These are phyloP conservation scores for Chrysopogon serrulatus DNA, from an alignment of 176 grass and related monocot genomes.

Conservation along the genomic window DNA sequence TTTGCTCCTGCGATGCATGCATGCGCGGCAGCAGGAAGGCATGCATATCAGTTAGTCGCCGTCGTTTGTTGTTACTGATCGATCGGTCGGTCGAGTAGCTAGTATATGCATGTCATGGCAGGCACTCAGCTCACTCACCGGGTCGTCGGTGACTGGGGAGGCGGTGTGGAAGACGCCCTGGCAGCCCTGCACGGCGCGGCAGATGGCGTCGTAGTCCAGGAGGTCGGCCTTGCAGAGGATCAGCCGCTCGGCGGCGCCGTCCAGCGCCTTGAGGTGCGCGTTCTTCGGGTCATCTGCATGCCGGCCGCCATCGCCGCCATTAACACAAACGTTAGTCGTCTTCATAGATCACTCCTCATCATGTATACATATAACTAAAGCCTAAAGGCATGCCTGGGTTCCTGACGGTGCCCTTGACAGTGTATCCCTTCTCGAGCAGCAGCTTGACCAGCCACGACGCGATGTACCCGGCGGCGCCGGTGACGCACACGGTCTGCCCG, in stretches of 20 bases:
- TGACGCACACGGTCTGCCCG: slow-evolving; percentile 74
- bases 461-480: slow-evolving; percentile 86
- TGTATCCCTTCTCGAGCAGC: slow-evolving; percentile 82
- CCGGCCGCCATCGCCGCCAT: neutral
- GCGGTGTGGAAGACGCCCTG: slow-evolving; percentile 96
- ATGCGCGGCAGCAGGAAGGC: no score
- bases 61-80: no score
- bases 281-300: slow-evolving; percentile 77
- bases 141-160: slow-evolving; percentile 90
- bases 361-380: neutral
- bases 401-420: slow-evolving; percentile 85
- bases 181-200: slow-evolving; percentile 70
- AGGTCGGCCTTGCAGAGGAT: slow-evolving; percentile 90
- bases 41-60: no score
- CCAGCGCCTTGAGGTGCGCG: slow-evolving; percentile 70
- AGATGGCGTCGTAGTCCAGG: slow-evolving; percentile 79
- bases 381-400: slow-evolving; percentile 76
- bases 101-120: no score
- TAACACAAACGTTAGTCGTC: neutral
- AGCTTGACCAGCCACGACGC: slow-evolving; percentile 88
- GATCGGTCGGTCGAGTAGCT: no score
- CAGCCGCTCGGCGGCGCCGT: slow-evolving; percentile 75
- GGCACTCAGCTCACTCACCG: no score
- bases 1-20: slow-evolving; percentile 63
- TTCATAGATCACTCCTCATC: no score